A percentile compares a stretch with the other conserved stretches of the same genome.
phyloP scores from a whole-genome alignment of 1,284 basidiomycete genomes.

The Ceratobasidium sp. region DNA sequence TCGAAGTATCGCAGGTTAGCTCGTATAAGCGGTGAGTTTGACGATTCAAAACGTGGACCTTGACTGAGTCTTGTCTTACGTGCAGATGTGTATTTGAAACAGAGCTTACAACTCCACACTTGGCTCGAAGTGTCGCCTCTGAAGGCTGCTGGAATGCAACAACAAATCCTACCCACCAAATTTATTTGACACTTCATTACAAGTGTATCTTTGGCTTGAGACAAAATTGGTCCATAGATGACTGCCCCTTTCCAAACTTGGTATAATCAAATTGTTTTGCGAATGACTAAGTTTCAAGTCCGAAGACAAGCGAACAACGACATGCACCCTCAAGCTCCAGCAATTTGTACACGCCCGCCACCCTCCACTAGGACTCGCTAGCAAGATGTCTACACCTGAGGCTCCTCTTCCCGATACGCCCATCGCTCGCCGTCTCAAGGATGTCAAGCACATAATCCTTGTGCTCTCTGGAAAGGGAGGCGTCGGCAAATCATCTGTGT shows the following conservation, averaged over 20 bases:
- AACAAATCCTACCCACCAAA: too few relatives aligned
- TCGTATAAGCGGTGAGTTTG: too few relatives aligned
- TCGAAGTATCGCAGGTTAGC: too few relatives aligned
- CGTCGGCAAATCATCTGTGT: conserved; percentile 97
- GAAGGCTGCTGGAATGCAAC: too few relatives aligned
- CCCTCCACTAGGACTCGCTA: background rate
- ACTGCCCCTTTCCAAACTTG: background rate
- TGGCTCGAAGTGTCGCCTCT: too few relatives aligned
- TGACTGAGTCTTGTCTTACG: too few relatives aligned
- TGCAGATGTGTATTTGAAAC: too few relatives aligned
- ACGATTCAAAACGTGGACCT: too few relatives aligned
- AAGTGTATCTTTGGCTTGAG: too few relatives aligned
- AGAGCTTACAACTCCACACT: too few relatives aligned
- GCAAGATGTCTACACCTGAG: conserved; percentile 14
- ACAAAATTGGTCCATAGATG: too few relatives aligned
- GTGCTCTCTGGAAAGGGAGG: conserved; percentile 98
- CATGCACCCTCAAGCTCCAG: background rate
- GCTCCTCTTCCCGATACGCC: conserved; percentile 61
- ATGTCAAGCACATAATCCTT: conserved; percentile 89
- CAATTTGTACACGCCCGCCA: background rate
- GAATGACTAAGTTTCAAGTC: conserved; percentile 40
- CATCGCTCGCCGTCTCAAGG: conserved; percentile 71
- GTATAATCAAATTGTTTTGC: conserved; percentile 35
- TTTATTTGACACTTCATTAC: too few relatives aligned
- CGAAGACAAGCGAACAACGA: conserved; percentile 41